These are phyloP conservation scores for Castanospermum australe DNA, from an alignment of 306 rosid species.

Conservation along the genomic window DNA sequence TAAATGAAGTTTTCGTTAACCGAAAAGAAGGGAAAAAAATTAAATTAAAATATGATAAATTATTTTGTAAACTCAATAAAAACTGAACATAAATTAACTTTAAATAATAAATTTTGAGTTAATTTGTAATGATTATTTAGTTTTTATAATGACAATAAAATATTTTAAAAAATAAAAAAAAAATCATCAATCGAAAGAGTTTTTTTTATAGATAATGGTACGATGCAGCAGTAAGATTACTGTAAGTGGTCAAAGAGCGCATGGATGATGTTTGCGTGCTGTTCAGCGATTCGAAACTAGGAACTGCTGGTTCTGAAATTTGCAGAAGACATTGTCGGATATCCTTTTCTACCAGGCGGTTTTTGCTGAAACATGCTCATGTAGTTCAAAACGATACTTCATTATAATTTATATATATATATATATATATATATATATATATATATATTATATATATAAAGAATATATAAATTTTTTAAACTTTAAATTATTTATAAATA, in stretches of 20 bases:
- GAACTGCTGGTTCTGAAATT: neutral
- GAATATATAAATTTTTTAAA: too few relatives aligned
- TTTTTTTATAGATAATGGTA: neutral
- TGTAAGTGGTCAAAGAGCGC: slow-evolving; percentile 8
- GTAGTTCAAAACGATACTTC: neutral
- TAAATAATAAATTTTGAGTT: too few relatives aligned
- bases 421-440: neutral
- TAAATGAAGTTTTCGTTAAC: too few relatives aligned
- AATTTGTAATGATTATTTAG: too few relatives aligned
- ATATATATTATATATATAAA: neutral
- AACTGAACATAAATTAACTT: too few relatives aligned
- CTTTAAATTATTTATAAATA: too few relatives aligned
- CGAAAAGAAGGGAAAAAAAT: too few relatives aligned
- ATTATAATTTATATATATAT: neutral
- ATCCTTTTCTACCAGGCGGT: slow-evolving; percentile 24
- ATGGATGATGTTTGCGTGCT: slow-evolving; percentile 24
- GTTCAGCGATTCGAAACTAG: neutral
- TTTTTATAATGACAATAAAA: too few relatives aligned
- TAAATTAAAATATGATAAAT: too few relatives aligned
- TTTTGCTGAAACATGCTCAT: slow-evolving; percentile 37
- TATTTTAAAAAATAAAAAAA: too few relatives aligned
- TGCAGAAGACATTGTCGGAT: slow-evolving; percentile 26
- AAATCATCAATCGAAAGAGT: too few relatives aligned
- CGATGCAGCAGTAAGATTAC: neutral
- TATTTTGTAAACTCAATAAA: too few relatives aligned